phyloP scores from a whole-genome alignment of 2,329 filamentous ascomycete species.

The Tolypocladium sp. region DNA sequence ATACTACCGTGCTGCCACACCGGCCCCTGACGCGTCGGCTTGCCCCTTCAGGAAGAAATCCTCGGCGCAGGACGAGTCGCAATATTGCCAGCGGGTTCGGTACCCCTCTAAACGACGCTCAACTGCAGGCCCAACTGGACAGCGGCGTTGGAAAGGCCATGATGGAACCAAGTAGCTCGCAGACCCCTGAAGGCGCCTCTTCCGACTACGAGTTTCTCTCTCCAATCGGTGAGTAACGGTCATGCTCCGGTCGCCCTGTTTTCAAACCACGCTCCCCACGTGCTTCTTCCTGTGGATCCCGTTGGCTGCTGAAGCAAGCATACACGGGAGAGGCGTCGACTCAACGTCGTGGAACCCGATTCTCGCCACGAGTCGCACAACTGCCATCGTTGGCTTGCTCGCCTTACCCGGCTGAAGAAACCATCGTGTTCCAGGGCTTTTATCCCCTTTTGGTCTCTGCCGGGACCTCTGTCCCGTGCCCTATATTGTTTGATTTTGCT shows the following conservation, averaged over 20 bases:
- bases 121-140: constrained; percentile 4
- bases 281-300: constrained; percentile 30
- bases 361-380: not conserved
- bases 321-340: not conserved
- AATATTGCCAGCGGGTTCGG: not conserved
- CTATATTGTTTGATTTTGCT: not conserved
- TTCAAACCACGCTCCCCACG: constrained; percentile 35
- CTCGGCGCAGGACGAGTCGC: not conserved
- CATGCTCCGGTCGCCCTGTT: constrained; percentile 19
- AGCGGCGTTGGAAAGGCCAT: constrained; percentile 3
- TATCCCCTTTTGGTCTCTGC: not conserved
- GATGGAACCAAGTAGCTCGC: constrained; percentile 32
- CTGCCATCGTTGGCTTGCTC: not conserved
- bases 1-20: not conserved
- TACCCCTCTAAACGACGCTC: not conserved
- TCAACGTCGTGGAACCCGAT: not conserved
- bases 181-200: constrained; percentile 35
- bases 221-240: constrained; percentile 43
- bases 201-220: constrained; percentile 35
- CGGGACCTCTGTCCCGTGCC: not conserved
- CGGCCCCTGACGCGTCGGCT: constrained; percentile 13
- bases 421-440: not conserved
- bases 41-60: constrained; percentile 10
- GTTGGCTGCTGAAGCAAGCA: constrained; percentile 15
- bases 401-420: not conserved